These are phyloP conservation scores for Pontederia paniculata DNA, from an alignment of 176 grass and related monocot genomes.

Conservation along the genomic window DNA sequence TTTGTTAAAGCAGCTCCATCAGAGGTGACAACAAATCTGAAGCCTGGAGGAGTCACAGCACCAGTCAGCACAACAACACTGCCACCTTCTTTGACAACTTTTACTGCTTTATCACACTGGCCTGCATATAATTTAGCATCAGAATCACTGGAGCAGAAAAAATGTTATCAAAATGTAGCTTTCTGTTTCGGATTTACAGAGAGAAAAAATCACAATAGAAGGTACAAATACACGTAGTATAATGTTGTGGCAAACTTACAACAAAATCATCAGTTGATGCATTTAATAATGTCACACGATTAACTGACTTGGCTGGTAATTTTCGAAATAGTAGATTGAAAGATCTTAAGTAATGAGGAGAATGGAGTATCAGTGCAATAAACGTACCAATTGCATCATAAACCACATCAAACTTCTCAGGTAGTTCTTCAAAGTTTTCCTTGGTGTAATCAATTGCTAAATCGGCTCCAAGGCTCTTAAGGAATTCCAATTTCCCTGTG, in stretches of 20 bases:
- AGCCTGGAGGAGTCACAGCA: slow-evolving; percentile 46
- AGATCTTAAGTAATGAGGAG: no score
- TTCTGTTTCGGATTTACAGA: background rate
- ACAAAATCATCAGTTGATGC: background rate
- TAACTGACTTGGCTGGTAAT: no score
- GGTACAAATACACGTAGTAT: background rate
- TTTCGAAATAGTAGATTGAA: no score
- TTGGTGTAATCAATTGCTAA: slow-evolving; percentile 87
- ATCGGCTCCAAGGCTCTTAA: slow-evolving; percentile 64
- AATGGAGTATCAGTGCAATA: background rate
- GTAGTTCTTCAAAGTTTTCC: slow-evolving; percentile 57
- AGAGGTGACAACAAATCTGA: slow-evolving; percentile 85
- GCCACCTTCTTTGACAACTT: slow-evolving; percentile 66
- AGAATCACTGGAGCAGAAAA: background rate
- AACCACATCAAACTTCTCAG: slow-evolving; percentile 70
- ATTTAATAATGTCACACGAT: background rate
- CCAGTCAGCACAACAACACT: slow-evolving; percentile 67
- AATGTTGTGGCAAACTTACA: background rate
- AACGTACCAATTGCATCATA: slow-evolving; percentile 71
- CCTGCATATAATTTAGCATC: slow-evolving; percentile 25
- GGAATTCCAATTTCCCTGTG: slow-evolving; percentile 59
- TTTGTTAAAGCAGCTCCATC: slow-evolving; percentile 40
- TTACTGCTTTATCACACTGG: slow-evolving; percentile 73
- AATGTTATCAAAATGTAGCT: background rate
- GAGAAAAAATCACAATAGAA: no score